A percentile compares a stretch with the other conserved stretches of the same genome.
These are phyloP conservation scores for Boletellus deceptivus DNA, from an alignment of 1,284 basidiomycete genomes.

Conservation along the genomic window DNA sequence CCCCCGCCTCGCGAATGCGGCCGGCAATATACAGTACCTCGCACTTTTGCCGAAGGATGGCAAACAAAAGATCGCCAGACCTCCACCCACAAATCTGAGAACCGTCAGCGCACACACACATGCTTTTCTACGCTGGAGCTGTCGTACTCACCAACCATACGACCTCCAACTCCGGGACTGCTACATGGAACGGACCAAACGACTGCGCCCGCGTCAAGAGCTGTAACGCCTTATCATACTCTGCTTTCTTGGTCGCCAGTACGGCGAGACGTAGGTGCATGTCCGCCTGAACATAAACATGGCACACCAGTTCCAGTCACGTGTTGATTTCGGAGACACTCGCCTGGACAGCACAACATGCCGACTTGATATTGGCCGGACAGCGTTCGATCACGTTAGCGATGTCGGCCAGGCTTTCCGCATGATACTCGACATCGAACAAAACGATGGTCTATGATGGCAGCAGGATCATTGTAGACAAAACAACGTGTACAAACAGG, in stretches of 20 bases:
- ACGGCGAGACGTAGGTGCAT: slow-evolving; percentile 6
- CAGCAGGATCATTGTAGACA: neutral
- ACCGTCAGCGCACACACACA: neutral
- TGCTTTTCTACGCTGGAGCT: neutral
- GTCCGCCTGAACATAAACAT: slow-evolving; percentile 3
- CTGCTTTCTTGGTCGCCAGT: slow-evolving; percentile 1
- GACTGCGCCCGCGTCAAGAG: slow-evolving; percentile 1
- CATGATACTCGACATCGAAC: slow-evolving; percentile 11
- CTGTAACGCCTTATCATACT: neutral
- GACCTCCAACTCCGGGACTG: neutral
- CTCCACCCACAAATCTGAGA: slow-evolving; percentile 12
- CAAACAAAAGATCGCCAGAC: slow-evolving; percentile 9
- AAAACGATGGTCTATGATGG: slow-evolving; percentile 6
- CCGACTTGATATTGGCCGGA: neutral
- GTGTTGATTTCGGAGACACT: neutral
- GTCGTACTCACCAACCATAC: slow-evolving; percentile 4
- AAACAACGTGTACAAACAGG: neutral
- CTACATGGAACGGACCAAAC: slow-evolving; percentile 4
- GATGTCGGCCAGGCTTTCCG: slow-evolving; percentile 10
- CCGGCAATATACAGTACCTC: neutral
- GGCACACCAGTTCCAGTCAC: neutral
- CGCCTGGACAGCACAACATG: slow-evolving; percentile 8
- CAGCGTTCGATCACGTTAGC: slow-evolving; percentile 3
- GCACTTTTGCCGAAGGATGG: neutral
- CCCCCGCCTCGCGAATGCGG: neutral